These are phyloP conservation scores for Erythrobasidium yunnanense DNA, from an alignment of 768 basidiomycete species.

Conservation along the genomic window DNA sequence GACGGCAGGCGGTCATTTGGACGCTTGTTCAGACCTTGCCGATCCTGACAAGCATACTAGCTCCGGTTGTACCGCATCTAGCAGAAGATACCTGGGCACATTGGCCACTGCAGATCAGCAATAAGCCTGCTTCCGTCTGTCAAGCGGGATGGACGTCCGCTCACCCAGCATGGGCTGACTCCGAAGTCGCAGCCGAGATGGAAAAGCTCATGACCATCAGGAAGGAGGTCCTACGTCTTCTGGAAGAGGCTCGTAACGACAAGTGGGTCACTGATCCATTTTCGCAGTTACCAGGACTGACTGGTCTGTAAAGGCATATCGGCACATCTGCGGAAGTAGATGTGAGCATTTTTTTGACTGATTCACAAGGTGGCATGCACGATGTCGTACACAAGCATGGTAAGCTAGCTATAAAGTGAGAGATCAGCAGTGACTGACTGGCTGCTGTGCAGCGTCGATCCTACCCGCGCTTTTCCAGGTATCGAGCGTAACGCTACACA, in stretches of 20 bases:
- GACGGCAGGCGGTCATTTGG: slow-evolving; percentile 58
- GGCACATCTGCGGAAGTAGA: slow-evolving; percentile 67
- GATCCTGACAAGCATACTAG: slow-evolving; percentile 54
- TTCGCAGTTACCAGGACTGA: too few relatives aligned
- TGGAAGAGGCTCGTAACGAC: slow-evolving; percentile 64
- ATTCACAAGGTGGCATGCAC: neutral
- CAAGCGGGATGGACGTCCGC: slow-evolving; percentile 56
- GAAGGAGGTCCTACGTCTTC: slow-evolving; percentile 51
- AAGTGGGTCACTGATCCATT: slow-evolving; percentile 49
- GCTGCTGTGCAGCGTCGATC: slow-evolving; percentile 48
- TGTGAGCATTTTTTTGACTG: slow-evolving; percentile 41
- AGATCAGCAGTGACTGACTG: too few relatives aligned
- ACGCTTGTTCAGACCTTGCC: slow-evolving; percentile 47
- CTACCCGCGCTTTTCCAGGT: slow-evolving; percentile 70
- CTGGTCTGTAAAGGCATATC: slow-evolving; percentile 53
- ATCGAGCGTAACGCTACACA: slow-evolving; percentile 50
- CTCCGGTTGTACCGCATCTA: slow-evolving; percentile 79
- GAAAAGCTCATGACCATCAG: slow-evolving; percentile 53
- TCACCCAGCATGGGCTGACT: slow-evolving; percentile 57
- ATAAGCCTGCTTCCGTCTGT: slow-evolving; percentile 64
- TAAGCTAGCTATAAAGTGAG: too few relatives aligned
- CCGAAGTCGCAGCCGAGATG: slow-evolving; percentile 55
- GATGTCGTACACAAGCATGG: too few relatives aligned
- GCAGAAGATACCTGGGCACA: slow-evolving; percentile 64
- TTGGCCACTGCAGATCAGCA: neutral